These are phyloP conservation scores for Prunus yedoensis DNA, from an alignment of 331 rosid genomes.

Conservation along the genomic window DNA sequence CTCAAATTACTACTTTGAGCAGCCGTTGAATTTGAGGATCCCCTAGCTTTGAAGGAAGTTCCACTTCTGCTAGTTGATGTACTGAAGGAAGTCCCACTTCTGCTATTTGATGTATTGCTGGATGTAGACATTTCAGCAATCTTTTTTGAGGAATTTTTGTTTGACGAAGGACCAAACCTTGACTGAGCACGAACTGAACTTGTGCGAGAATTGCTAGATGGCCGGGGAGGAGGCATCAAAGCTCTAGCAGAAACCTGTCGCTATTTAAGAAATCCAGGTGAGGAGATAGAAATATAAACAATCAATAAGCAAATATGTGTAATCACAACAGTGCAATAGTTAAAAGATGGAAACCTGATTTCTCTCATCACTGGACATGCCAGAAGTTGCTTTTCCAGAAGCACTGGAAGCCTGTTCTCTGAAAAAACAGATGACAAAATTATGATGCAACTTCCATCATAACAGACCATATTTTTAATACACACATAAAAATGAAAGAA, in stretches of 20 bases:
- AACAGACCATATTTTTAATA: background rate
- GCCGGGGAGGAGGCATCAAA: constrained; percentile 96
- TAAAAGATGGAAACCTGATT: constrained; percentile 63
- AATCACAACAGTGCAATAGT: constrained; percentile 3
- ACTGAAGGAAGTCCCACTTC: constrained; percentile 60
- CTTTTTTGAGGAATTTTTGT: constrained; percentile 56
- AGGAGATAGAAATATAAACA: constrained; percentile 11
- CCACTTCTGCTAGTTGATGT: constrained; percentile 60
- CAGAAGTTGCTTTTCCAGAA: constrained; percentile 95
- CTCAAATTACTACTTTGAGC: constrained; percentile 85
- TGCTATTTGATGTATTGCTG: constrained; percentile 69
- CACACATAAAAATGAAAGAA: constrained; percentile 2
- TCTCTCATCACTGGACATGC: constrained; percentile 97
- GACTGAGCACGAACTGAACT: constrained; percentile 37
- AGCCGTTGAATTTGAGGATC: constrained; percentile 68
- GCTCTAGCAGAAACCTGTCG: constrained; percentile 92
- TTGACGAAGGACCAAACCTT: constrained; percentile 74
- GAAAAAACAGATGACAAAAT: constrained; percentile 31
- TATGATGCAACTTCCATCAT: constrained; percentile 8
- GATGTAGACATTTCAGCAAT: constrained; percentile 59
- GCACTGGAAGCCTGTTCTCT: constrained; percentile 99
- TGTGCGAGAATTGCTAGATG: constrained; percentile 51
- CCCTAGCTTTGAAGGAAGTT: constrained; percentile 56
- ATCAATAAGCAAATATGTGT: background rate
- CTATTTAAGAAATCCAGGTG: constrained; percentile 42